phyloP scores from a whole-genome alignment of 2,329 filamentous ascomycete species.

The Exophiala phaeomuriformis region DNA sequence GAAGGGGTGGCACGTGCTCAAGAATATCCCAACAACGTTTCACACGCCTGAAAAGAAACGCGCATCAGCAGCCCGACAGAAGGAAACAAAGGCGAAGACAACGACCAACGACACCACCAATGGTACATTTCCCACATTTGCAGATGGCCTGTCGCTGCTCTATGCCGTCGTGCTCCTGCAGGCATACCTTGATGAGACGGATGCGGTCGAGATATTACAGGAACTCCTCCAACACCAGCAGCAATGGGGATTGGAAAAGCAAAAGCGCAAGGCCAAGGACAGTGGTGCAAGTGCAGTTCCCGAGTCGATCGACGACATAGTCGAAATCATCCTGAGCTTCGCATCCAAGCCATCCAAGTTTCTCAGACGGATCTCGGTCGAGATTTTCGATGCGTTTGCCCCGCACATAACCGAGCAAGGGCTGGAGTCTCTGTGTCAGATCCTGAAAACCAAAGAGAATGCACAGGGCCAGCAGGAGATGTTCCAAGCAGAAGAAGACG shows the following conservation, averaged over 20 bases:
- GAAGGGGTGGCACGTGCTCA: slow-evolving; percentile 37
- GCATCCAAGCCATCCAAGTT: slow-evolving; percentile 76
- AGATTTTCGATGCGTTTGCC: slow-evolving; percentile 80
- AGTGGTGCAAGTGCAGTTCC: slow-evolving; percentile 21
- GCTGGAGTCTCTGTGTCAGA: slow-evolving; percentile 55
- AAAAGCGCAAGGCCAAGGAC: slow-evolving; percentile 9
- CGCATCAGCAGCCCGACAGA: background rate
- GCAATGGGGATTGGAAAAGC: slow-evolving; percentile 29
- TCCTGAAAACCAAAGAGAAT: slow-evolving; percentile 72
- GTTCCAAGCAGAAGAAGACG: slow-evolving; percentile 64
- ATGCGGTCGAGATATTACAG: slow-evolving; percentile 72
- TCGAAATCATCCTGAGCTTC: slow-evolving; percentile 87
- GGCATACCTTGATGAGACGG: slow-evolving; percentile 80
- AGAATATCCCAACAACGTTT: slow-evolving; percentile 28
- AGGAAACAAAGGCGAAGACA: slow-evolving; percentile 22
- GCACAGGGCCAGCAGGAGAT: slow-evolving; percentile 76
- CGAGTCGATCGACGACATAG: slow-evolving; percentile 59
- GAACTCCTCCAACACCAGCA: slow-evolving; percentile 70
- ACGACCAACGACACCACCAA: slow-evolving; percentile 26
- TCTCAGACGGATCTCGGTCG: slow-evolving; percentile 76
- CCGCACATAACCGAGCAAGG: slow-evolving; percentile 65
- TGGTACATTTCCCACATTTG: slow-evolving; percentile 36
- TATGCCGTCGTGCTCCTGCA: slow-evolving; percentile 81
- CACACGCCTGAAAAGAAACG: slow-evolving; percentile 33
- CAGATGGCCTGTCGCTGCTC: slow-evolving; percentile 66